Percentiles rank a stretch among this genome's conserved stretches.
phyloP scores from a whole-genome alignment of 306 rosid genomes.

The Delonix regia region DNA sequence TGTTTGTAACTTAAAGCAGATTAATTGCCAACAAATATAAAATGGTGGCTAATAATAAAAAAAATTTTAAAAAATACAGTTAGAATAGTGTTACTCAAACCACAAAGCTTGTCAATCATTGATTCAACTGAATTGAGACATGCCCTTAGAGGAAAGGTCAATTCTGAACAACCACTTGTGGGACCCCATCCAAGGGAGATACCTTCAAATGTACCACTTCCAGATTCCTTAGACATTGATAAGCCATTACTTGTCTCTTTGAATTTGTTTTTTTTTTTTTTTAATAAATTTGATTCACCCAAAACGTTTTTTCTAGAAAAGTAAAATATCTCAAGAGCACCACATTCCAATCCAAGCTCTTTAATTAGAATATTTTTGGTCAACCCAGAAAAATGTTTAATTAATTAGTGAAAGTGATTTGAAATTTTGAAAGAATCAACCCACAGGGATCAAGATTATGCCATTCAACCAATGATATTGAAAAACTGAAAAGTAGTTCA shows the following conservation, averaged over 20 bases:
- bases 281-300: no score
- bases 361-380: no score
- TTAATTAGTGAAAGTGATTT: no score
- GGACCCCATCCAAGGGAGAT: slow-evolving; percentile 18
- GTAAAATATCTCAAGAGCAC: background rate
- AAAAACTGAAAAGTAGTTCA: no score
- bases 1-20: background rate
- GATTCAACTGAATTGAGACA: background rate
- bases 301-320: no score
- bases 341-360: background rate
- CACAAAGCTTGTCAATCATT: background rate
- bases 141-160: slow-evolving; percentile 19
- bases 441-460: slow-evolving; percentile 15
- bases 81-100: background rate
- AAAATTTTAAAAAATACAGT: background rate
- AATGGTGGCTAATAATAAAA: no score
- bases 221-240: slow-evolving; percentile 18
- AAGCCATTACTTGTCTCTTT: background rate
- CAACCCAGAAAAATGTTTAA: no score
- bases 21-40: background rate
- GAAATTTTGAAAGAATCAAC: slow-evolving; percentile 32
- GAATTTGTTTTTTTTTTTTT: background rate
- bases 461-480: no score
- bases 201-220: slow-evolving; percentile 22
- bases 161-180: slow-evolving; percentile 33